Evolutionary conservation across 1,284 basidiomycete species (phyloP).

Genomic region (Ustilago tritici): DNA sequence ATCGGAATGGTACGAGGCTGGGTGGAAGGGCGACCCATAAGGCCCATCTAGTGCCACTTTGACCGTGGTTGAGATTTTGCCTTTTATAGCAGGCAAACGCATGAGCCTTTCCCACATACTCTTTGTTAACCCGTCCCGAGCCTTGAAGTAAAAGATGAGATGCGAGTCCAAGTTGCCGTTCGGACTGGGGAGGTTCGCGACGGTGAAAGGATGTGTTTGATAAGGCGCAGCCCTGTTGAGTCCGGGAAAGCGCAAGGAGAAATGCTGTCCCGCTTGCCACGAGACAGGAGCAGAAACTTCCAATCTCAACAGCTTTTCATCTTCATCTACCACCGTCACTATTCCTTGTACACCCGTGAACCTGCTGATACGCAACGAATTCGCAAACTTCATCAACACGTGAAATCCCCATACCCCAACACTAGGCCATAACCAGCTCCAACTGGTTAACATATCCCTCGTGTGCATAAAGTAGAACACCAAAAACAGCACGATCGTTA

Average conservation of each 20-base stretch:
- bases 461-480: constrained; percentile 61
- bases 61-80: constrained; percentile 15
- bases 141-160: constrained; percentile 52
- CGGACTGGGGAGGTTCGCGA: constrained; percentile 52
- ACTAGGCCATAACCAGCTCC: constrained; percentile 51
- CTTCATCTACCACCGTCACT: constrained; percentile 33
- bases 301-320: constrained; percentile 39
- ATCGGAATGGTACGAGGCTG: constrained; percentile 34
- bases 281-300: constrained; percentile 44
- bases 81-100: constrained; percentile 20
- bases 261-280: constrained; percentile 62
- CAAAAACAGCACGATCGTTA: constrained; percentile 52
- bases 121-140: constrained; percentile 42
- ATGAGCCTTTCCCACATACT: constrained; percentile 27
- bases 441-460: constrained; percentile 36
- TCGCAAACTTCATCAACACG: constrained; percentile 49
- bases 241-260: constrained; percentile 62
- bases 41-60: constrained; percentile 55
- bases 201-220: constrained; percentile 63
- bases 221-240: constrained; percentile 36
- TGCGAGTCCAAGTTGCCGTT: constrained; percentile 28
- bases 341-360: constrained; percentile 32
- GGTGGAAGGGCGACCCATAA: constrained; percentile 46
- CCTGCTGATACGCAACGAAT: constrained; percentile 28
- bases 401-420: constrained; percentile 49